A percentile compares a stretch with the other conserved stretches of the same genome.
Evolutionary conservation across 2,329 filamentous ascomycete species (phyloP).

Genomic region (Hypoxylon sp.): DNA sequence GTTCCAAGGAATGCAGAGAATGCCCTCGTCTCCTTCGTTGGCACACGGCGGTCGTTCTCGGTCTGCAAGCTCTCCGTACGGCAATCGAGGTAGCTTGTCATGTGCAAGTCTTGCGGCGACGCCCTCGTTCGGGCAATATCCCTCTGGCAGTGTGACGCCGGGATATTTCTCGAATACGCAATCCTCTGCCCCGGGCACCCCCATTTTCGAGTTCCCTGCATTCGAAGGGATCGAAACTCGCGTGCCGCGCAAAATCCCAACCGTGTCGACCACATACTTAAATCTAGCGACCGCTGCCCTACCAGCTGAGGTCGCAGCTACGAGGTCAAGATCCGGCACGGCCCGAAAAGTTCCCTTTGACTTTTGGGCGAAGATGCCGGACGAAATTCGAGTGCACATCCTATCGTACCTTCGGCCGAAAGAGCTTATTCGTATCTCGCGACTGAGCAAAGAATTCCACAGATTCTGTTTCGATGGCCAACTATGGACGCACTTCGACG

Average conservation of each 20-base stretch:
- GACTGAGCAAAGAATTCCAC: conserved; percentile 82
- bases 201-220: conserved; percentile 55
- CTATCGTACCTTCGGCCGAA: conserved; percentile 81
- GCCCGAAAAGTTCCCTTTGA: conserved; percentile 61
- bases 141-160: conserved; percentile 50
- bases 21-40: conserved; percentile 83
- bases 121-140: conserved; percentile 55
- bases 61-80: conserved; percentile 76
- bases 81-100: conserved; percentile 63
- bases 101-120: conserved; percentile 65
- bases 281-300: conserved; percentile 68
- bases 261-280: conserved; percentile 56
- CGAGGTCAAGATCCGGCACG: conserved; percentile 49
- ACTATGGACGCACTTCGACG: conserved; percentile 87
- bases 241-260: conserved; percentile 67
- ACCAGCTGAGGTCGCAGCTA: conserved; percentile 70
- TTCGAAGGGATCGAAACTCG: conserved; percentile 59
- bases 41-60: conserved; percentile 71
- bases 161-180: conserved; percentile 52
- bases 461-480: conserved; percentile 93
- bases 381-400: conserved; percentile 83
- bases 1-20: conserved; percentile 80
- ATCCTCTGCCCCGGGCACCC: conserved; percentile 55
- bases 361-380: conserved; percentile 84
- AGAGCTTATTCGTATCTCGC: conserved; percentile 82